Conservation (phyloP, 768 basidiomycete genomes). For the Pisolithus microcarpus region DNA sequence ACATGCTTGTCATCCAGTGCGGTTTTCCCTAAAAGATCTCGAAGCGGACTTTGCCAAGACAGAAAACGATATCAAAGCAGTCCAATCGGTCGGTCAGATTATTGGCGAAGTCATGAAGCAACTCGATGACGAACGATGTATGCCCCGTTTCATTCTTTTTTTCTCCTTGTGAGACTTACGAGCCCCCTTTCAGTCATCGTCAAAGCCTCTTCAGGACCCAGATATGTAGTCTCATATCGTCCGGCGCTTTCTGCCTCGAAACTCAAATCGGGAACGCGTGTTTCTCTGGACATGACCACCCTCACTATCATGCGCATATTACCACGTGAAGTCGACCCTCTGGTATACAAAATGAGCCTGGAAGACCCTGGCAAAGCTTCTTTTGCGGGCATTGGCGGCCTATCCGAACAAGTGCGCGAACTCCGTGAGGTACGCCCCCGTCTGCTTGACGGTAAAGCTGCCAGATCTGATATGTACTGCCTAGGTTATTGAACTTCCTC, state of each 20-base stretch:
- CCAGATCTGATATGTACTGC: background rate
- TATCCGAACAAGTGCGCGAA: conserved; percentile 94
- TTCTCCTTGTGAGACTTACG: background rate
- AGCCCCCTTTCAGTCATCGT: conserved; percentile 68
- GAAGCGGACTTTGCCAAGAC: conserved; percentile 90
- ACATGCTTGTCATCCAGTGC: conserved; percentile 44
- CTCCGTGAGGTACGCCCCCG: conserved; percentile 69
- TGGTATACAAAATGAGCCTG: conserved; percentile 99
- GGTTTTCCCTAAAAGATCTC: conserved; percentile 83
- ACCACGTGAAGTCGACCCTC: conserved; percentile 93
- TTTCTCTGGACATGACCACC: conserved; percentile 98
- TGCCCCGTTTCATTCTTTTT: conserved; percentile 5
- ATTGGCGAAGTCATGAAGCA: conserved; percentile 99
- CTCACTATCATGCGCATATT: conserved; percentile 98
- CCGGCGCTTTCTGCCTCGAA: conserved; percentile 87
- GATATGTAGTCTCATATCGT: conserved; percentile 96
- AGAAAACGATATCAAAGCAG: conserved; percentile 98
- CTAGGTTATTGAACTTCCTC: conserved; percentile 91
- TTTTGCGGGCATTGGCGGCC: conserved; percentile 94
- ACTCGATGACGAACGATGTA: conserved; percentile 96
- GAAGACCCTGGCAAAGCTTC: conserved; percentile 95
- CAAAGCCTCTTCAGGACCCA: conserved; percentile 95
- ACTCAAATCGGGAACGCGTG: conserved; percentile 89
- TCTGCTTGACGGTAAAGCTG: background rate
- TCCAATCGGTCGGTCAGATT: conserved; percentile 98